Evolutionary conservation across 495 filamentous ascomycete species (phyloP).

Genomic region (Hyaloscypha bicolor): DNA sequence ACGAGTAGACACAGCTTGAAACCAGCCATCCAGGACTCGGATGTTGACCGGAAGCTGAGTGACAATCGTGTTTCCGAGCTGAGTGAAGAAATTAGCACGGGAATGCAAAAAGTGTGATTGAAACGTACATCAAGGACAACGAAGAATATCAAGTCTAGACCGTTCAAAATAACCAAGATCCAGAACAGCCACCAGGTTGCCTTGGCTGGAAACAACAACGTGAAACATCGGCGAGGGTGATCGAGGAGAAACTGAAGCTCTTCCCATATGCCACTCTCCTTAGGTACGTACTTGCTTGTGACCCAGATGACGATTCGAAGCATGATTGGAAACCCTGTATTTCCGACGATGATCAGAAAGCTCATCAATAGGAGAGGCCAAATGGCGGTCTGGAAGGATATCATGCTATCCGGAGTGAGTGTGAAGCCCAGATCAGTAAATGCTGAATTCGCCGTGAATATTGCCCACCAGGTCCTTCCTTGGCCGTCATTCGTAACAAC

Average conservation of each 20-base stretch:
- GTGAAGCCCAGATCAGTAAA: constrained; percentile 91
- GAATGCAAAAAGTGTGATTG: neutral
- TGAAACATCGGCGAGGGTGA: constrained; percentile 94
- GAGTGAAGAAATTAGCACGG: constrained; percentile 22
- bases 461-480: constrained; percentile 82
- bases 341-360: constrained; percentile 88
- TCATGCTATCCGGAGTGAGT: constrained; percentile 90
- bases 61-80: constrained; percentile 71
- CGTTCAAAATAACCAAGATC: constrained; percentile 80
- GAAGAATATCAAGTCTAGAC: constrained; percentile 83
- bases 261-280: constrained; percentile 73
- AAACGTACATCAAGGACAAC: constrained; percentile 81
- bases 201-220: constrained; percentile 81
- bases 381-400: constrained; percentile 75
- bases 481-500: constrained; percentile 63
- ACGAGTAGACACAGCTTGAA: constrained; percentile 83
- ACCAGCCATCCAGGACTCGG: constrained; percentile 79
- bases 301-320: constrained; percentile 88
- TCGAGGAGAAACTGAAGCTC: constrained; percentile 89
- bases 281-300: constrained; percentile 57
- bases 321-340: constrained; percentile 94
- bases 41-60: constrained; percentile 63
- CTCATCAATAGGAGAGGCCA: constrained; percentile 74
- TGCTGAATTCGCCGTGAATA: constrained; percentile 81
- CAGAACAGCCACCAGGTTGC: constrained; percentile 98